phyloP scores from a whole-genome alignment of 768 basidiomycete genomes.

The Boletus sp. region DNA sequence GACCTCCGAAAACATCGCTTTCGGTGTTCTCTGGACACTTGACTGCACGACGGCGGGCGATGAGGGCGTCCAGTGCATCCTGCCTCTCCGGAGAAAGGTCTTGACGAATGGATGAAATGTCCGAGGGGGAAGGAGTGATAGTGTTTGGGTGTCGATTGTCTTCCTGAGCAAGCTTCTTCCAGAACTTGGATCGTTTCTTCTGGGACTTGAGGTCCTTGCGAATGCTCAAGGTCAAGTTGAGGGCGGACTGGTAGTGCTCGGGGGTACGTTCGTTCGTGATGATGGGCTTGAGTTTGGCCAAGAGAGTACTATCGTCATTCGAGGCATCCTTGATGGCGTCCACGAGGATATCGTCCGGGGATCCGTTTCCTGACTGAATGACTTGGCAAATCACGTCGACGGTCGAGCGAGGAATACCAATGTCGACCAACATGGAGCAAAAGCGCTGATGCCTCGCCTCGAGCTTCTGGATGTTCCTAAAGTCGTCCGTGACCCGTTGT shows the following conservation, averaged over 20 bases:
- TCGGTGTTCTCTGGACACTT: conserved; percentile 13
- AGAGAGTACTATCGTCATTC: conserved; percentile 37
- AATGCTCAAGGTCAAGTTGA: conserved; percentile 44
- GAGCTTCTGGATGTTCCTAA: conserved; percentile 27
- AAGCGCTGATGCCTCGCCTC: conserved; percentile 26
- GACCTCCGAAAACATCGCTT: conserved; percentile 27
- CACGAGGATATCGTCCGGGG: conserved; percentile 42
- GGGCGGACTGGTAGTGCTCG: conserved; percentile 45
- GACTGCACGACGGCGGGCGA: conserved; percentile 22
- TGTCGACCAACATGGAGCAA: conserved; percentile 22
- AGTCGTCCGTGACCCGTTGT: conserved; percentile 22
- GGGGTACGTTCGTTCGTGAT: conserved; percentile 36
- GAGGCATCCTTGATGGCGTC: conserved; percentile 44
- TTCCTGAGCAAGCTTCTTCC: conserved; percentile 43
- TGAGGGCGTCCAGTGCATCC: conserved; percentile 40
- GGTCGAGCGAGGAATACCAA: conserved; percentile 26
- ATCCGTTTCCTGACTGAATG: conserved; percentile 29
- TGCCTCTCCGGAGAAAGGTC: conserved; percentile 26
- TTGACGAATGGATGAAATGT: conserved; percentile 29
- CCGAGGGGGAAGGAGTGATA: conserved; percentile 32
- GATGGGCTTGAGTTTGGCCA: conserved; percentile 41
- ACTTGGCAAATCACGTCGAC: conserved; percentile 23
- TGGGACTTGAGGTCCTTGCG: conserved; percentile 44
- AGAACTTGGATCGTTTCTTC: conserved; percentile 45
- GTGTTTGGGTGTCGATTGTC: conserved; percentile 18